A percentile compares a stretch with the other conserved stretches of the same genome.
Conservation (phyloP, 331 rosid genomes). For the Phaseolus coccineus region DNA sequence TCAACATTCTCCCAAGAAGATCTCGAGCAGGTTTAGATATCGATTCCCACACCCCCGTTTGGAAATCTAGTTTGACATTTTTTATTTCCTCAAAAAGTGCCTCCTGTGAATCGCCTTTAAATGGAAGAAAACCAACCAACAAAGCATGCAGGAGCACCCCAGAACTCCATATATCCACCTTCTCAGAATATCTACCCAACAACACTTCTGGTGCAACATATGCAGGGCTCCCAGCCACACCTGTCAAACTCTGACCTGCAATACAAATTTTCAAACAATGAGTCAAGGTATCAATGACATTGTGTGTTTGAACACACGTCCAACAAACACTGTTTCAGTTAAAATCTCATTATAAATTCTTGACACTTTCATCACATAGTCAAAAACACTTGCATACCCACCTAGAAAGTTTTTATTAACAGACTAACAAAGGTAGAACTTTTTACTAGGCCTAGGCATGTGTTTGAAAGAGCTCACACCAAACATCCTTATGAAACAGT, state of each 20-base stretch:
- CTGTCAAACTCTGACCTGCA: slow-evolving; percentile 78
- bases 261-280: not conserved
- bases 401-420: not conserved
- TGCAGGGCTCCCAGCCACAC: slow-evolving; percentile 87
- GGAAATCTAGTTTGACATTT: slow-evolving; percentile 65
- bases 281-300: slow-evolving; percentile 13
- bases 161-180: slow-evolving; percentile 85
- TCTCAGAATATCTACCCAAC: slow-evolving; percentile 69
- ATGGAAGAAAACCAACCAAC: slow-evolving; percentile 75
- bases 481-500: not conserved
- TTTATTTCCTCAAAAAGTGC: slow-evolving; percentile 77
- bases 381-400: not conserved
- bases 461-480: not conserved
- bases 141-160: slow-evolving; percentile 77
- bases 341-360: not conserved
- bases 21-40: slow-evolving; percentile 74
- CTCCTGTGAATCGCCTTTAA: slow-evolving; percentile 72
- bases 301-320: not conserved
- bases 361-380: not conserved
- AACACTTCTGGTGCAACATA: slow-evolving; percentile 85
- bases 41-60: slow-evolving; percentile 65
- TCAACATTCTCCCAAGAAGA: slow-evolving; percentile 77
- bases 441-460: not conserved
- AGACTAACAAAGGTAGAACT: not conserved
- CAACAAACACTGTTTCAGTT: not conserved